phyloP scores from a whole-genome alignment of 2,329 filamentous ascomycete species.

The Sclerotinia subarctica region DNA sequence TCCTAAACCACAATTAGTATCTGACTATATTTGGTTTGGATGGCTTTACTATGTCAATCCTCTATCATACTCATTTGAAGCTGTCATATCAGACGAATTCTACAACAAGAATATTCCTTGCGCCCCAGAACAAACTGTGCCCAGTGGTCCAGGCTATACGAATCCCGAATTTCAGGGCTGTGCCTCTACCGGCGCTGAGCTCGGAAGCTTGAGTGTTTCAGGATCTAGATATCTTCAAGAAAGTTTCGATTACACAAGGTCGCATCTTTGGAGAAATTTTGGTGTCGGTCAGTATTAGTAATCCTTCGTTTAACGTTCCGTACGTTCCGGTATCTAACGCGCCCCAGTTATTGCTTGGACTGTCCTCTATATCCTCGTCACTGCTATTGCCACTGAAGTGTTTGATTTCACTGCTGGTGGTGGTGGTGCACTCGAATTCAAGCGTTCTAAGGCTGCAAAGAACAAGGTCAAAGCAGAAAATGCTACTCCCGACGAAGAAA shows the following conservation, averaged over 20 bases:
- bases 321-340: not conserved
- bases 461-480: conserved; percentile 46
- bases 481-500: conserved; percentile 55
- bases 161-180: conserved; percentile 60
- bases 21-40: conserved; percentile 62
- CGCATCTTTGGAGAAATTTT: conserved; percentile 63
- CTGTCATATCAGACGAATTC: conserved; percentile 62
- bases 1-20: conserved; percentile 57
- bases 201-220: conserved; percentile 49
- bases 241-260: conserved; percentile 55
- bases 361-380: conserved; percentile 70
- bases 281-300: conserved; percentile 44
- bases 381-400: conserved; percentile 65
- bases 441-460: conserved; percentile 61
- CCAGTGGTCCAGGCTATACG: conserved; percentile 51
- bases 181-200: conserved; percentile 53
- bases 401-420: conserved; percentile 60
- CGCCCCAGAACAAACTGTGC: conserved; percentile 54
- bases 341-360: conserved; percentile 64
- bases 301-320: not conserved
- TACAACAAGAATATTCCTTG: conserved; percentile 55
- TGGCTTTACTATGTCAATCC: conserved; percentile 52
- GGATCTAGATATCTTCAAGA: conserved; percentile 54
- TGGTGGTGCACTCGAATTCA: conserved; percentile 69
- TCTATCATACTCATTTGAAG: conserved; percentile 58